Base-by-base conservation (phyloP, 2,329 filamentous ascomycete species). In the Pyrenochaeta sp. region DNA sequence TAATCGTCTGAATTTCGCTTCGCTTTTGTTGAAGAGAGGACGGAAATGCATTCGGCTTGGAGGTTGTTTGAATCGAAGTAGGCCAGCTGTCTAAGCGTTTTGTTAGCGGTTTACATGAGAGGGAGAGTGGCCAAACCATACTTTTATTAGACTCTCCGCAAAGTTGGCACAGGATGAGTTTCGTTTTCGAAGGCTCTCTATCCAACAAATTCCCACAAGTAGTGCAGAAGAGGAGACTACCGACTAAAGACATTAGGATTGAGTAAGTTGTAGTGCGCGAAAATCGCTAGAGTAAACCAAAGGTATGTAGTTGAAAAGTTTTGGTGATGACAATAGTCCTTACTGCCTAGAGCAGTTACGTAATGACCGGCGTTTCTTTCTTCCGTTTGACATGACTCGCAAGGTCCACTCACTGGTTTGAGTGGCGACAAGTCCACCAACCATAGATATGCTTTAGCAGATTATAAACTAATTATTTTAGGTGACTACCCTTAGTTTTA, bases 211-310 rank as follows among this genome's bases (percentile, higher is more conserved):
- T 39, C 15, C 49, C 49, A 15, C 49, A 52, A 19, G 49, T 30
- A 10, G 37, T 52, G 24, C 49, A 52, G 25, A 52, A 52, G 39
- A 52, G 49, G 9, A 52, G 49, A 13, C 15, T 52, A 15, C 49
- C 49, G 36, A 52, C 49, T 43, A 52, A 52, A 43, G 49, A 52
- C 49, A 52, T 52, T 44, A 24, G 5, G 42, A 19, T 24, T 19
- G 22, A 44, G 15, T 13, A 7, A 30, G 25, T 44, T 24, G 30
- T 6, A 32, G 30, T 32, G 10, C 30, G 19, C 19, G 19, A 19
- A 19, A 19, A 19, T 19, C 19, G 19, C 19, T 19, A 19, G 19
- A 19, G 19, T 19, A 19, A 19, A 19, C 19, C 19, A 19, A 19
- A 19, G 19, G 19, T 19, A 19, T 19, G 19, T 19, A 19, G 19